Evolutionary conservation across 139 green algal species (phyloP).

Genomic region (Microglena sp.): DNA sequence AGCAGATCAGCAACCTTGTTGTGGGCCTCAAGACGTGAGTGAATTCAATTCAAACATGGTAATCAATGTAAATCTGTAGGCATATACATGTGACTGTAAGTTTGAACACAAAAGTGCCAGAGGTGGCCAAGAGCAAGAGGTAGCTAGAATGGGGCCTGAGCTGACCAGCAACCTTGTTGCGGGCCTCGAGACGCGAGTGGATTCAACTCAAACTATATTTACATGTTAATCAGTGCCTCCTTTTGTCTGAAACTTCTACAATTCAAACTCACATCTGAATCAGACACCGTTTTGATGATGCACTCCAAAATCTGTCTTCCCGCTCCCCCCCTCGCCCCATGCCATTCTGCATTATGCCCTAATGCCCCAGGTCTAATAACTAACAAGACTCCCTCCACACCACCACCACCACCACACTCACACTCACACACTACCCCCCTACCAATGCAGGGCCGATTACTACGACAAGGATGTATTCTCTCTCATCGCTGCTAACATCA

Average conservation of each 20-base stretch:
- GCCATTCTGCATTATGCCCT: too few relatives aligned
- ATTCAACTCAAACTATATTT: not conserved
- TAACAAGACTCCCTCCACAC: too few relatives aligned
- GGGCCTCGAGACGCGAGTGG: constrained; percentile 13
- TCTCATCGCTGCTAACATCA: constrained; percentile 21
- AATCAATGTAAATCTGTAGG: not conserved
- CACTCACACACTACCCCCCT: too few relatives aligned
- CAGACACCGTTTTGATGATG: too few relatives aligned
- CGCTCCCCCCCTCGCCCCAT: too few relatives aligned
- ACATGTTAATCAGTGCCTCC: not conserved
- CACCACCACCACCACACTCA: too few relatives aligned
- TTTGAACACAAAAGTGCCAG: constrained; percentile 33
- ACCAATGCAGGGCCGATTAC: constrained; percentile 15
- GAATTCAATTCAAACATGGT: not conserved
- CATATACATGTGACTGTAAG: not conserved
- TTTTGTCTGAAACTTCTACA: too few relatives aligned
- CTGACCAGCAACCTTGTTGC: constrained; percentile 25
- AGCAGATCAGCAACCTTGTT: constrained; percentile 27
- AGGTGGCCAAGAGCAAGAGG: constrained; percentile 19
- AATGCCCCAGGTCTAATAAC: too few relatives aligned
- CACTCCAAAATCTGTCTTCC: too few relatives aligned
- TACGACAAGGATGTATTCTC: constrained; percentile 38
- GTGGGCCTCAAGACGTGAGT: constrained; percentile 16
- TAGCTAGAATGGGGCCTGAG: constrained; percentile 12
- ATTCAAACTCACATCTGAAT: too few relatives aligned